Evolutionary conservation across 495 filamentous ascomycete species (phyloP), one percentile per base, ranked within the genome.

Genomic region (Achaetomiella virescens): DNA sequence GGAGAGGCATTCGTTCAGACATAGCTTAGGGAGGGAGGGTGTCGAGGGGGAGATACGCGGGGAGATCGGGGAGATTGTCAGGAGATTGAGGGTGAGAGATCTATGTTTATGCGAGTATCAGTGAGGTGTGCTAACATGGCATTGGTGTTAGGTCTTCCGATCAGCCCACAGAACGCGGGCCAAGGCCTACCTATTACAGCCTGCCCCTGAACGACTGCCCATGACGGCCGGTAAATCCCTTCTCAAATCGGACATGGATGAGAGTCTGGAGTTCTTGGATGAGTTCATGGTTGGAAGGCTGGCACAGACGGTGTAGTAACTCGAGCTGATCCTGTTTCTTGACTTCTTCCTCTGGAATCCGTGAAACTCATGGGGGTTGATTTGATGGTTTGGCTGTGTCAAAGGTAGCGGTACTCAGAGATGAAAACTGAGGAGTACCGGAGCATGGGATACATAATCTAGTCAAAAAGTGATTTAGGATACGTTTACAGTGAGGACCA

Each of bases 171-270:
- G 67, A 6, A 61, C 60, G 3, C 58, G 74, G 21, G 70, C 64
- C 14, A 70, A 66, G 58, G 48, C 60, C 3, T 75, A 77, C 42
- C 49, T 77, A 14, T 42, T 56, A 9, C 45, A 63, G 22, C 68
- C 72, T 17, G 73, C 74, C 8, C 74, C 74, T 14, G 74, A 77
- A 54, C 48, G 74, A 38, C 50, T 69, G 24, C 67, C 67, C 7
- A 77, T 77, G 74, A 77, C 74, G 6, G 71, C 74, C 14, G 72
- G 70, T 6, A 75, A 73, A 56, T 72, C 68, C 1, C 60, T 75
- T n/a, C 57, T 75, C 29, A 66, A 66, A 42, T 54, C 47, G 6
- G 58, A 59, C 27, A 61, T 62, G 45, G 42, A 57, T 2, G 25
- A 49, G 22, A 55, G 59, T 14, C 9, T 65, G 27, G 36, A 58